Percentiles rank a stretch among this genome's conserved stretches.
phyloP scores from a whole-genome alignment of 2,329 filamentous ascomycete species.

The Cercospora berteroae region DNA sequence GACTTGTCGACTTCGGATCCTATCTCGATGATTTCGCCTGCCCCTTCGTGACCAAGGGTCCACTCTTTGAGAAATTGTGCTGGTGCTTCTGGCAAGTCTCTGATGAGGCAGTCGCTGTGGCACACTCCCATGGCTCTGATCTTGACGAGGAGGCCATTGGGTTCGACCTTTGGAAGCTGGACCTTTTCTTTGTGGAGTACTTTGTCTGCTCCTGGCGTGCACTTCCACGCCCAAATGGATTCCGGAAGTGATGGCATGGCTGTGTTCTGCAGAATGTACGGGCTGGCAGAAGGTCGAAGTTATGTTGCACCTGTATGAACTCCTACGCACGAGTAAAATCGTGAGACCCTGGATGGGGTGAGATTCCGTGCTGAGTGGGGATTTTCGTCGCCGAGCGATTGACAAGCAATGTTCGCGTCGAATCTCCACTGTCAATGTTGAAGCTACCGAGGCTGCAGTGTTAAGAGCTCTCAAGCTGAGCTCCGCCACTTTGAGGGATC shows the following conservation, averaged over 20 bases:
- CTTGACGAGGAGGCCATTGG: constrained; percentile 36
- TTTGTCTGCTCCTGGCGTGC: constrained; percentile 25
- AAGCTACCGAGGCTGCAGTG: not conserved
- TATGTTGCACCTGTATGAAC: not conserved
- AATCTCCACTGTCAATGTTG: not conserved
- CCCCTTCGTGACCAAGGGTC: constrained; percentile 28
- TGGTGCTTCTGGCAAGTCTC: constrained; percentile 25
- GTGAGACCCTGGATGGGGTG: too few species aligned
- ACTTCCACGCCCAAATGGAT: constrained; percentile 14
- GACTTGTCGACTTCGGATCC: constrained; percentile 16
- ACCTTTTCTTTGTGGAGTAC: constrained; percentile 35
- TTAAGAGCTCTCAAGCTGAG: not conserved
- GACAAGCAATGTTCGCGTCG: not conserved
- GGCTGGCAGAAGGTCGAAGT: not conserved
- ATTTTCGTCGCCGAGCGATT: not conserved
- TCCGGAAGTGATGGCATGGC: constrained; percentile 7
- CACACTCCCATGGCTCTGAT: constrained; percentile 40
- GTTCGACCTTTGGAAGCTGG: constrained; percentile 29
- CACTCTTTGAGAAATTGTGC: constrained; percentile 20
- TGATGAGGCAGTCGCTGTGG: constrained; percentile 37
- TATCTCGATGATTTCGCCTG: constrained; percentile 24
- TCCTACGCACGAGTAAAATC: not conserved
- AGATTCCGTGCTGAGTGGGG: not conserved
- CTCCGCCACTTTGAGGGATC: not conserved
- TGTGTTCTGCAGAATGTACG: not conserved